A percentile compares a stretch with the other conserved stretches of the same genome.
Evolutionary conservation across 306 rosid species (phyloP).

Genomic region (Cucumis melo): DNA sequence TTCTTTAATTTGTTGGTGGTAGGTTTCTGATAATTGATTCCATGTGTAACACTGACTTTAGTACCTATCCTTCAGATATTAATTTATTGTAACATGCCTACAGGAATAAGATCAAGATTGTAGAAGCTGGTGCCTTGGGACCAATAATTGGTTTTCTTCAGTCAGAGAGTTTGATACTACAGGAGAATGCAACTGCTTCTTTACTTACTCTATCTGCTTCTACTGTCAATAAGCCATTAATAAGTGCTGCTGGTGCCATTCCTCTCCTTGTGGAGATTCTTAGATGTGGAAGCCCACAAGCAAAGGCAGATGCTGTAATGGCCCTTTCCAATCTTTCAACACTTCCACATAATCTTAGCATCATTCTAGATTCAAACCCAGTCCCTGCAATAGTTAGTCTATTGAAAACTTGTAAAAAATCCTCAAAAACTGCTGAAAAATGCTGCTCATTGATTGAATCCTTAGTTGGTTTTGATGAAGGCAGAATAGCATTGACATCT

Average conservation of each 20-base stretch:
- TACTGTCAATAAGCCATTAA: constrained; percentile 61
- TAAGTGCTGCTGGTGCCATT: constrained; percentile 66
- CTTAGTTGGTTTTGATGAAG: constrained; percentile 52
- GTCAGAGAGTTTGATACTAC: constrained; percentile 48
- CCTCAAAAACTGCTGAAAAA: constrained; percentile 83
- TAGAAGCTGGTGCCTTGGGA: constrained; percentile 83
- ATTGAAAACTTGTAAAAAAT: constrained; percentile 63
- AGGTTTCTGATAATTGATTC: background rate
- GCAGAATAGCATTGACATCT: constrained; percentile 57
- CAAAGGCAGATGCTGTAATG: constrained; percentile 83
- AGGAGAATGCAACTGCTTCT: constrained; percentile 73
- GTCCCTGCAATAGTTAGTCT: constrained; percentile 45
- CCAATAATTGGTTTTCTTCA: constrained; percentile 65
- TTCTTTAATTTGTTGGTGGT: background rate
- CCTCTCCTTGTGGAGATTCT: constrained; percentile 82
- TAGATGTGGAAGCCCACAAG: constrained; percentile 62
- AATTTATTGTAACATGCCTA: constrained; percentile 4
- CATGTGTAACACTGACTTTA: background rate
- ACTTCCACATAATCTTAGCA: constrained; percentile 32
- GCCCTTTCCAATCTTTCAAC: constrained; percentile 94
- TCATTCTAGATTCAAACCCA: constrained; percentile 53
- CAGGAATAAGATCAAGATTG: constrained; percentile 87
- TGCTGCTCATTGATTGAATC: constrained; percentile 84
- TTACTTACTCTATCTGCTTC: constrained; percentile 91
- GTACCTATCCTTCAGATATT: background rate